Conservation (phyloP, 768 basidiomycete genomes). For the Psilocybe tampanensis region DNA sequence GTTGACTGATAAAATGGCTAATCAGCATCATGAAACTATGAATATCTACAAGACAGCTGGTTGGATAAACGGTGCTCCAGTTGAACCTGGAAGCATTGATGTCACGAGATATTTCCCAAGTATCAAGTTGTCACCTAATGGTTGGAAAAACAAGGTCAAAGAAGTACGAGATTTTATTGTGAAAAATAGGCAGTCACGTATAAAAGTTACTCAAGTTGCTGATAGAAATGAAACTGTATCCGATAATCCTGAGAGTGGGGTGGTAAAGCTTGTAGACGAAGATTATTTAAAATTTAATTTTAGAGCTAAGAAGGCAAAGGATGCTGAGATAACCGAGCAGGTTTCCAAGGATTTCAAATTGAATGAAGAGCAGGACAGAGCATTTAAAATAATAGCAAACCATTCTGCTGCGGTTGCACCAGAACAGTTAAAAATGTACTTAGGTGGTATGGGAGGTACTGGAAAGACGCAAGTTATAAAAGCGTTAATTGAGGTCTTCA, state of each 20-base stretch:
- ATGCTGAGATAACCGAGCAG: background rate
- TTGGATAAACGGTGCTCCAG: background rate
- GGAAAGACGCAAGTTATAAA: slow-evolving; percentile 35
- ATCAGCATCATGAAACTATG: background rate
- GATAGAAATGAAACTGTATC: too few species aligned
- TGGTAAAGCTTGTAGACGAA: background rate
- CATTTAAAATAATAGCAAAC: slow-evolving; percentile 31
- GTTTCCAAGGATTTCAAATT: slow-evolving; percentile 17
- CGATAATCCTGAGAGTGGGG: too few species aligned
- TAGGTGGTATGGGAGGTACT: slow-evolving; percentile 38
- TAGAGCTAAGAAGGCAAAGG: background rate
- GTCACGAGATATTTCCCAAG: background rate
- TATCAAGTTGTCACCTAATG: background rate
- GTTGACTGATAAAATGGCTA: background rate
- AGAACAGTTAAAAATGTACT: slow-evolving; percentile 30
- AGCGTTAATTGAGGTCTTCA: slow-evolving; percentile 26
- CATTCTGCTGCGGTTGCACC: slow-evolving; percentile 16
- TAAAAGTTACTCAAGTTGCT: too few species aligned
- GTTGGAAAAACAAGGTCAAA: background rate
- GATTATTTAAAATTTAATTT: background rate
- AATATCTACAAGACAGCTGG: background rate
- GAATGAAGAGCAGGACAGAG: slow-evolving; percentile 32
- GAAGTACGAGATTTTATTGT: background rate
- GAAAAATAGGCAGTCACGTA: background rate
- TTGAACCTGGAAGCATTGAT: background rate